These are phyloP conservation scores for Fusarium armeniacum DNA, from an alignment of 2,329 filamentous ascomycete species.

Conservation along the genomic window DNA sequence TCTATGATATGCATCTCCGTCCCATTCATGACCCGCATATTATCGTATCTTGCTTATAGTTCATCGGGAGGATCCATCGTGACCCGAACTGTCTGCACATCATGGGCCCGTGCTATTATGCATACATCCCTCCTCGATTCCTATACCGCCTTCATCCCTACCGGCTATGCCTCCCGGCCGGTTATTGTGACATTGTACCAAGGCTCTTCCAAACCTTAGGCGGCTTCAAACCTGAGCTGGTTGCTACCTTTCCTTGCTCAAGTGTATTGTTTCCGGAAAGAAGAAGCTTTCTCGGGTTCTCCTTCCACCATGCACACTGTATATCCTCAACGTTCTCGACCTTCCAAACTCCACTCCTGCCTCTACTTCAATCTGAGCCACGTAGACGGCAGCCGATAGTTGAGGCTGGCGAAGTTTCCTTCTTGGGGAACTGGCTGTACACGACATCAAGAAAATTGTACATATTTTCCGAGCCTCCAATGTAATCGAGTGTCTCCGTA, in stretches of 20 bases:
- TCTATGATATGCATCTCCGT: conserved; percentile 26
- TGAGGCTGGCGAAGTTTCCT: conserved; percentile 1
- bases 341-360: background rate
- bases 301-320: too few species aligned
- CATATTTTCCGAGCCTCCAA: conserved; percentile 30
- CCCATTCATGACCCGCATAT: conserved; percentile 29
- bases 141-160: conserved; percentile 10
- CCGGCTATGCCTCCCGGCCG: background rate
- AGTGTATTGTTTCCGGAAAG: too few species aligned
- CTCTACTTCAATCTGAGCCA: conserved; percentile 6
- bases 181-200: background rate
- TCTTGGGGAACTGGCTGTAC: conserved; percentile 20
- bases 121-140: conserved; percentile 7
- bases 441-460: conserved; percentile 12
- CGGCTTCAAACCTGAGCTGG: background rate
- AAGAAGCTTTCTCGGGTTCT: too few species aligned
- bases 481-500: conserved; percentile 27
- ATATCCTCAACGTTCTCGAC: background rate
- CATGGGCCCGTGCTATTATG: conserved; percentile 39
- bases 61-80: conserved; percentile 31
- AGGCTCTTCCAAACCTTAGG: background rate
- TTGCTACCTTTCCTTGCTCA: background rate
- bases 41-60: conserved; percentile 29
- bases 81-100: conserved; percentile 20
- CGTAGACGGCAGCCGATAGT: conserved; percentile 23